Conservation (phyloP, 768 basidiomycete species). For the Candolleomyces eurysporus region DNA sequence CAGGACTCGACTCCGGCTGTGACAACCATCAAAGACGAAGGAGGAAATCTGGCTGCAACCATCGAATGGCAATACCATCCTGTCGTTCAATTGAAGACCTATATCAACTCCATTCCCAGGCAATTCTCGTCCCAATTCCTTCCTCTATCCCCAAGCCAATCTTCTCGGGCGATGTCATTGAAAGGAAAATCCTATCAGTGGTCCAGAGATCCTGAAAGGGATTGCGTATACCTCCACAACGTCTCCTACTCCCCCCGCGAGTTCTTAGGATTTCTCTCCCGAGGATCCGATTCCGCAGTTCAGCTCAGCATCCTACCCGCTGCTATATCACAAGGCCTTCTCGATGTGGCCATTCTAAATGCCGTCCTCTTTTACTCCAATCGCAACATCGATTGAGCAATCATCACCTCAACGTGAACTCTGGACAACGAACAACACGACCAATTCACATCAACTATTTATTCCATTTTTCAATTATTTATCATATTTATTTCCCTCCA, state of each 20-base stretch:
- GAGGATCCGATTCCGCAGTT: neutral
- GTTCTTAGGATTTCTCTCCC: constrained; percentile 2
- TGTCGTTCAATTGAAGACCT: constrained; percentile 4
- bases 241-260: constrained; percentile 6
- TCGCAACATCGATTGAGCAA: constrained; percentile 10
- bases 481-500: neutral
- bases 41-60: neutral
- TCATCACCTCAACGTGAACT: neutral
- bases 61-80: constrained; percentile 9
- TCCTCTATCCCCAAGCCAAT: neutral
- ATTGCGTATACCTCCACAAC: constrained; percentile 5
- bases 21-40: neutral
- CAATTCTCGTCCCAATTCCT: constrained; percentile 7
- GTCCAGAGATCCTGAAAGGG: constrained; percentile 5
- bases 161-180: neutral
- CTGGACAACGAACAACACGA: neutral
- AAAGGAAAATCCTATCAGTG: constrained; percentile 6
- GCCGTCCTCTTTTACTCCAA: constrained; percentile 12
- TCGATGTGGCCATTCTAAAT: constrained; percentile 14
- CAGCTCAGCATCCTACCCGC: constrained; percentile 10
- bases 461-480: neutral
- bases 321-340: constrained; percentile 11
- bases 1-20: neutral
- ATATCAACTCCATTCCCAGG: constrained; percentile 4
- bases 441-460: neutral